phyloP scores from a whole-genome alignment of 1,139 yeast species.

The Yamadazyma songkhlaensis region DNA sequence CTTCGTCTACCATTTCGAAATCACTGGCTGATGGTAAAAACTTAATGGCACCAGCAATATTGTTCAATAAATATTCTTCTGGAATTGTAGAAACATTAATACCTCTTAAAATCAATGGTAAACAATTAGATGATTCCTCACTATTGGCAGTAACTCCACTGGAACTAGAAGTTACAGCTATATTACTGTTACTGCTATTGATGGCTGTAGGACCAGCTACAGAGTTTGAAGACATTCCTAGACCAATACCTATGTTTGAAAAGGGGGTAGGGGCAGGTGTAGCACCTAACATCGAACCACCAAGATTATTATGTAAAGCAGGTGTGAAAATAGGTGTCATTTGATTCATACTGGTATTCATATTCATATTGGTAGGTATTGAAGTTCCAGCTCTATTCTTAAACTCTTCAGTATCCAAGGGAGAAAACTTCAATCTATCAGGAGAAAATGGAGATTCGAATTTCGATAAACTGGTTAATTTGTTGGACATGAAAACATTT shows the following conservation, averaged over 20 bases:
- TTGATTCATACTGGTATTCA: constrained; percentile 4
- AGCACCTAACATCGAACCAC: neutral
- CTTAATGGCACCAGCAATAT: constrained; percentile 21
- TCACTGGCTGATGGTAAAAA: constrained; percentile 20
- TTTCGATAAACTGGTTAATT: constrained; percentile 14
- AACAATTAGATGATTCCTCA: constrained; percentile 48
- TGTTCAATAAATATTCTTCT: constrained; percentile 39
- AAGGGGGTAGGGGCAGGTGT: constrained; percentile 2
- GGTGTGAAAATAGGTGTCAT: constrained; percentile 5
- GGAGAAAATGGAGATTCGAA: constrained; percentile 31
- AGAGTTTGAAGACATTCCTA: neutral
- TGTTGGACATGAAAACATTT: constrained; percentile 10
- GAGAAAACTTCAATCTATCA: constrained; percentile 13
- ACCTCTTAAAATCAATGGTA: constrained; percentile 63
- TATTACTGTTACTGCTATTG: neutral
- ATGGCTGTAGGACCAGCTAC: neutral
- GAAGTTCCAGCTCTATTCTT: constrained; percentile 9
- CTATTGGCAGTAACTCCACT: neutral
- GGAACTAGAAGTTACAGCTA: neutral
- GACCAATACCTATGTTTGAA: constrained; percentile 1
- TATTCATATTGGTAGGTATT: constrained; percentile 5
- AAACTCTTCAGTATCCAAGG: constrained; percentile 14
- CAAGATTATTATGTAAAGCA: neutral
- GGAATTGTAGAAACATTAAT: constrained; percentile 64
- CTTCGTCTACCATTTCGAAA: constrained; percentile 35